Conservation (phyloP, 495 filamentous ascomycete species). For the Talaromyces nanjingensis region DNA sequence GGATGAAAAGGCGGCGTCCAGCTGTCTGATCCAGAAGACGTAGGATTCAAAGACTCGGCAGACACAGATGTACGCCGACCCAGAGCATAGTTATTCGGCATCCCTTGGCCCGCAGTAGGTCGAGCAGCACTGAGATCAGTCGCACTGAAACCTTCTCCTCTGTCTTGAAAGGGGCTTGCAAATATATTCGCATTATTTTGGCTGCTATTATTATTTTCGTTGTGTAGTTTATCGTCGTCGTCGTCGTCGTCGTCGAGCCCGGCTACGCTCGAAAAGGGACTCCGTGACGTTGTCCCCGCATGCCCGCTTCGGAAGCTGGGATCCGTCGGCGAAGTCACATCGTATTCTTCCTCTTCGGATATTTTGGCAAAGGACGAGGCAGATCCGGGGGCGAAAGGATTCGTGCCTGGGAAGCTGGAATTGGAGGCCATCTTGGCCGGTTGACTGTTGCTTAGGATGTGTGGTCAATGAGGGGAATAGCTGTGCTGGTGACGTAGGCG, state of each 20-base stretch:
- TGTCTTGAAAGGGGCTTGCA: constrained; percentile 19
- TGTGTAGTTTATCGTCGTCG: not conserved
- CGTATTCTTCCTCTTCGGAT: constrained; percentile 55
- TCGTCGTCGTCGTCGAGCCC: constrained; percentile 15
- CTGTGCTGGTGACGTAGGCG: not conserved
- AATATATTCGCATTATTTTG: constrained; percentile 27
- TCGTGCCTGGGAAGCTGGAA: constrained; percentile 49
- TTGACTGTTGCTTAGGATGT: not conserved
- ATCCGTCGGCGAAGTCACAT: constrained; percentile 57
- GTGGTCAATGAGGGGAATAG: not conserved
- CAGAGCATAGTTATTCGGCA: constrained; percentile 91
- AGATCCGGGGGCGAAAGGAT: constrained; percentile 41
- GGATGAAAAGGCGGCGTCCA: constrained; percentile 82
- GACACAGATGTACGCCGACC: constrained; percentile 92
- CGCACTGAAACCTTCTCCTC: constrained; percentile 14
- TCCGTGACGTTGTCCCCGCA: constrained; percentile 13
- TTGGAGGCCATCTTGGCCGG: constrained; percentile 40
- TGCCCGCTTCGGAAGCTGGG: constrained; percentile 42
- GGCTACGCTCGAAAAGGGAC: constrained; percentile 24
- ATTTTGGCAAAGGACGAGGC: constrained; percentile 41
- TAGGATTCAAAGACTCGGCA: constrained; percentile 90
- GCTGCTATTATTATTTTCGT: constrained; percentile 2
- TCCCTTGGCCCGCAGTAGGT: constrained; percentile 49
- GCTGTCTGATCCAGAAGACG: constrained; percentile 71
- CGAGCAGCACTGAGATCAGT: constrained; percentile 23